These are phyloP conservation scores for Aspergillus tamarii DNA, from an alignment of 2,329 filamentous ascomycete genomes.

Conservation along the genomic window DNA sequence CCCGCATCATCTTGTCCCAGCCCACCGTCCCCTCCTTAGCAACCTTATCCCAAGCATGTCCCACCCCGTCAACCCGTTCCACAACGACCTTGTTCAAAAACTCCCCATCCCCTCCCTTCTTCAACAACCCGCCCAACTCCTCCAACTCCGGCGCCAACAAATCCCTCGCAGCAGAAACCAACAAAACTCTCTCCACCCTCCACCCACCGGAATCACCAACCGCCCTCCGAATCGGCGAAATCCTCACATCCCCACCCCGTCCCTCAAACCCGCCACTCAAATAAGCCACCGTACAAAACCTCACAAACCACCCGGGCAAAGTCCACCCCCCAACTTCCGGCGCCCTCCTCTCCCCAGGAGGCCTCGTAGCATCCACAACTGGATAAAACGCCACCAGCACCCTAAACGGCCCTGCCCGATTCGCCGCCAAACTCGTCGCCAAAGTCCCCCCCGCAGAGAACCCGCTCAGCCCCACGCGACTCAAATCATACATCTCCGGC, in stretches of 20 bases:
- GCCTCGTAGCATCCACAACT: conserved; percentile 22
- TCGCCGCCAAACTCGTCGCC: conserved; percentile 16
- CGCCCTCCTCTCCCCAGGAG: background rate
- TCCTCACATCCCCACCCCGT: conserved; percentile 23
- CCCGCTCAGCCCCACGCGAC: conserved; percentile 38
- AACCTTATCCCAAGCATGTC: conserved; percentile 45
- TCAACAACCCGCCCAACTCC: conserved; percentile 25
- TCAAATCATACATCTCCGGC: conserved; percentile 33
- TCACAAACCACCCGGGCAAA: conserved; percentile 20
- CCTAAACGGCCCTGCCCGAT: conserved; percentile 24
- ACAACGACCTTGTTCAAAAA: conserved; percentile 16
- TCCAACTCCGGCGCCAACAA: conserved; percentile 30
- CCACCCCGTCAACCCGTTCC: conserved; percentile 33
- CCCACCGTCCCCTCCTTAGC: conserved; percentile 29
- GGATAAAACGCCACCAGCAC: conserved; percentile 37
- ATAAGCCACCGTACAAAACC: conserved; percentile 32
- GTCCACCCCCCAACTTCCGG: conserved; percentile 1
- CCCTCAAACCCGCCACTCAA: conserved; percentile 9
- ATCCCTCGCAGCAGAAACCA: conserved; percentile 30
- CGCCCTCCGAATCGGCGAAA: conserved; percentile 30
- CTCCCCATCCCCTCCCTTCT: background rate
- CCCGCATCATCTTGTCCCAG: conserved; percentile 30
- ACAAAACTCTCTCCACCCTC: conserved; percentile 18
- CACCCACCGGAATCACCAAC: background rate
- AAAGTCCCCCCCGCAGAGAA: conserved; percentile 49